Base-by-base conservation (phyloP, 805 yeast genomes). In the Candida nonsorbophila region DNA sequence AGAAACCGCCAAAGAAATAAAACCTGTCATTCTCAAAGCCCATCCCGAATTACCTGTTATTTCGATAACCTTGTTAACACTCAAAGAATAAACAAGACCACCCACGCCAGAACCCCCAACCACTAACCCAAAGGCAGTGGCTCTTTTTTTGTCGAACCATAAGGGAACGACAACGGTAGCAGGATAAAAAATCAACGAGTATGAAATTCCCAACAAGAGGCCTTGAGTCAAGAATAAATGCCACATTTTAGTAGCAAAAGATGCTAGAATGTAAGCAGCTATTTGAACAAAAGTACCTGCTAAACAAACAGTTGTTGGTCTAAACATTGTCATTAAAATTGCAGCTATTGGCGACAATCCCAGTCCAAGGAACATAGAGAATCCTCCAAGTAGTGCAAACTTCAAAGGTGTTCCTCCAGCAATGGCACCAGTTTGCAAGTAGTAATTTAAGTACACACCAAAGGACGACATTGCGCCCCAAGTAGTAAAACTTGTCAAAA, bases 391-490 rank as follows among this genome's bases (percentile, higher is more conserved):
- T 9, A 73, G 52, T 1, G 79, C 69, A 27, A 68, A 61, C 22
- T 69, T 71, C 30, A 61, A 62, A 11, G 73, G 55, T 18, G 58
- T 45, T 3, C 69, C 70, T 9, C 62, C 59, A 1, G 65, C 59
- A 33, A 70, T 74, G 2, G 44, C 42, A 14, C 41, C 27, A 16
- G 34, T 47, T 38, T 38, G 38, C 7, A 69, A 38, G 40, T 76
- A 77, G 44, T 67, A 72, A 20, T 67, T 56, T 30, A 76, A 69
- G 42, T 72, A 78, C 4, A 74, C 73, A 16, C 82, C 84, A 49
- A 57, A 77, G 3, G 74, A 59, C 22, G 77, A 71, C 32, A 71
- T 71, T 53, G 75, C 60, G n/a, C 84, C 84, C 67, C 72, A 77
- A 0, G 79, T 69, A 34, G 70, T 40, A 48, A 41, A 68, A 44